Conservation (phyloP, 192 early-diverging fungal genomes). For the Backusella morwellensis region DNA sequence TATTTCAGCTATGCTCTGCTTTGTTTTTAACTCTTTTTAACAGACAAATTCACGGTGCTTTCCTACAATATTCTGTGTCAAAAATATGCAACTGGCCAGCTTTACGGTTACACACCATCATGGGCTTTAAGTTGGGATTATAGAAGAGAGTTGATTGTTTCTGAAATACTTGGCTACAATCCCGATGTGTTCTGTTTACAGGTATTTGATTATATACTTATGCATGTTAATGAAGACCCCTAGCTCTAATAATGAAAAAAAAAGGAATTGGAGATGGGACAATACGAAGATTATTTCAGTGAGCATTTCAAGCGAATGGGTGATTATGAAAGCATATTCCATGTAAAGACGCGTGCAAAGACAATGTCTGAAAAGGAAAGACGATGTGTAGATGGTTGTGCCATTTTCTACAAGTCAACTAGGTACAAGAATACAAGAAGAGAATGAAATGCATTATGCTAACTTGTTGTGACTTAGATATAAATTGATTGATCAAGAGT, state of each 20-base stretch:
- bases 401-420: slow-evolving; percentile 84
- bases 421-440: slow-evolving; percentile 50
- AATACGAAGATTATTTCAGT: slow-evolving; percentile 88
- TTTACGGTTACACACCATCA: slow-evolving; percentile 92
- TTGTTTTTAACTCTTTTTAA: neutral
- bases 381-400: slow-evolving; percentile 90
- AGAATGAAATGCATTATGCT: too few relatives aligned
- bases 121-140: slow-evolving; percentile 96
- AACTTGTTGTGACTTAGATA: slow-evolving; percentile 52
- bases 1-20: neutral
- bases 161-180: slow-evolving; percentile 82
- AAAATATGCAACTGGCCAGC: slow-evolving; percentile 83
- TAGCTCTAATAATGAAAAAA: neutral
- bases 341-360: slow-evolving; percentile 90
- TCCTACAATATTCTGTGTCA: slow-evolving; percentile 92
- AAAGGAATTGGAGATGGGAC: slow-evolving; percentile 84
- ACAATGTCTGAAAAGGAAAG: slow-evolving; percentile 93
- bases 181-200: slow-evolving; percentile 93
- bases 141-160: slow-evolving; percentile 82
- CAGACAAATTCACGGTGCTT: slow-evolving; percentile 86
- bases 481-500: slow-evolving; percentile 74
- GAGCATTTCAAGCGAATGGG: slow-evolving; percentile 64
- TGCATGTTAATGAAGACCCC: neutral
- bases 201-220: slow-evolving; percentile 29
- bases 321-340: slow-evolving; percentile 91